phyloP scores from a whole-genome alignment of 768 basidiomycete genomes.

The Pulveroboletus sp. region DNA sequence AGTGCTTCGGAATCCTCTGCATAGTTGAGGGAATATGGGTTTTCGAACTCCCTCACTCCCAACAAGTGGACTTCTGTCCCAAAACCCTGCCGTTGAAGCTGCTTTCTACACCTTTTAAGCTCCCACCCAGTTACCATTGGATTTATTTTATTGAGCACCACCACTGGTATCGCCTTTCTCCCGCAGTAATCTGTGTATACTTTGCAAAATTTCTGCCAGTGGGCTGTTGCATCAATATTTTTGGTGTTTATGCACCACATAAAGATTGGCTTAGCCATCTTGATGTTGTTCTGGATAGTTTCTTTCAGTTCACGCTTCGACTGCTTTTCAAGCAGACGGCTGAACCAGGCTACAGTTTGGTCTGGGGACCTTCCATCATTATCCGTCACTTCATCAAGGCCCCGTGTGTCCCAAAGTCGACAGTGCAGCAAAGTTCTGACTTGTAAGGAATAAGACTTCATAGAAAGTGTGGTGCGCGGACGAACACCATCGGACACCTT shows the following conservation, averaged over 20 bases:
- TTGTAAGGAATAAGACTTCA: slow-evolving; percentile 1
- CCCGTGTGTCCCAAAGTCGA: slow-evolving; percentile 26
- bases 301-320: slow-evolving; percentile 20
- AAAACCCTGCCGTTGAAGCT: slow-evolving; percentile 9
- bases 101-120: slow-evolving; percentile 8
- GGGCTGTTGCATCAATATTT: slow-evolving; percentile 11
- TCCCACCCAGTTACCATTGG: slow-evolving; percentile 6
- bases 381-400: slow-evolving; percentile 21
- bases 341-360: slow-evolving; percentile 9
- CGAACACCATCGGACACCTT: slow-evolving; percentile 15
- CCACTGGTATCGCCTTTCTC: slow-evolving; percentile 15
- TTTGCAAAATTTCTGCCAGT: slow-evolving; percentile 21
- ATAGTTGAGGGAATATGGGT: slow-evolving; percentile 7
- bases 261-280: slow-evolving; percentile 10
- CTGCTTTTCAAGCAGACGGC: slow-evolving; percentile 6
- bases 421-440: slow-evolving; percentile 7
- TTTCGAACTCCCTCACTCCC: slow-evolving; percentile 12
- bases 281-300: slow-evolving; percentile 8
- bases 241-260: slow-evolving; percentile 26
- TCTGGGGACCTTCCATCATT: slow-evolving; percentile 1
- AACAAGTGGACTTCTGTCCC: slow-evolving; percentile 2
- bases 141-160: slow-evolving; percentile 18
- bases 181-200: slow-evolving; percentile 25
- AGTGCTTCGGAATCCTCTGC: slow-evolving; percentile 14
- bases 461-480: slow-evolving; percentile 17